Conservation (phyloP, 768 basidiomycete genomes). For the Fibroporia radiculosa region DNA sequence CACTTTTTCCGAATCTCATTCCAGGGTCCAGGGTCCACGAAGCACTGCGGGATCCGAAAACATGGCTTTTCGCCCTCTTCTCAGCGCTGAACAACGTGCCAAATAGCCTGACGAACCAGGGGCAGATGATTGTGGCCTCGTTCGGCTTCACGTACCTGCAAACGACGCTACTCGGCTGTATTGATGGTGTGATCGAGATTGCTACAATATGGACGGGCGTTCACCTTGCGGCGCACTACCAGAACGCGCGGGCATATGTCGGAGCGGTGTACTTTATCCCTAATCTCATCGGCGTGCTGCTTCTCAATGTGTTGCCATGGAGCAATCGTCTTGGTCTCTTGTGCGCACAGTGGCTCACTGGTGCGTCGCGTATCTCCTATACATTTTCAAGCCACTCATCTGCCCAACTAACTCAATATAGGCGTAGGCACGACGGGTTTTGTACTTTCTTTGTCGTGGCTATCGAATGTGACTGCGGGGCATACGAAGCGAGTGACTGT, state of each 20-base stretch:
- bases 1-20: background rate
- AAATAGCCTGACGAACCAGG: constrained; percentile 61
- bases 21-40: constrained; percentile 48
- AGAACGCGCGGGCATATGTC: constrained; percentile 57
- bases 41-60: constrained; percentile 60
- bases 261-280: constrained; percentile 56
- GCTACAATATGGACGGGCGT: constrained; percentile 64
- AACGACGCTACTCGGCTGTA: constrained; percentile 63
- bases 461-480: constrained; percentile 56
- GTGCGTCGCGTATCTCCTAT: constrained; percentile 21
- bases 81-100: constrained; percentile 54
- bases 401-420: constrained; percentile 7
- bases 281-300: constrained; percentile 51
- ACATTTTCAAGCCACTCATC: background rate
- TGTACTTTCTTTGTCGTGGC: constrained; percentile 54
- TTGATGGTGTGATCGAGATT: constrained; percentile 59
- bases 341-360: constrained; percentile 46
- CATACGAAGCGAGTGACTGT: constrained; percentile 65
- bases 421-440: constrained; percentile 52
- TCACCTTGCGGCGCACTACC: constrained; percentile 44
- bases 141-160: constrained; percentile 60
- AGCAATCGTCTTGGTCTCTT: constrained; percentile 57
- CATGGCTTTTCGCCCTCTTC: constrained; percentile 71
- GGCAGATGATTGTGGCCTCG: constrained; percentile 53
- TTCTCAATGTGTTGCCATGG: constrained; percentile 62